Conservation (phyloP, 495 filamentous ascomycete species). For the Lophiostoma macrostomum region DNA sequence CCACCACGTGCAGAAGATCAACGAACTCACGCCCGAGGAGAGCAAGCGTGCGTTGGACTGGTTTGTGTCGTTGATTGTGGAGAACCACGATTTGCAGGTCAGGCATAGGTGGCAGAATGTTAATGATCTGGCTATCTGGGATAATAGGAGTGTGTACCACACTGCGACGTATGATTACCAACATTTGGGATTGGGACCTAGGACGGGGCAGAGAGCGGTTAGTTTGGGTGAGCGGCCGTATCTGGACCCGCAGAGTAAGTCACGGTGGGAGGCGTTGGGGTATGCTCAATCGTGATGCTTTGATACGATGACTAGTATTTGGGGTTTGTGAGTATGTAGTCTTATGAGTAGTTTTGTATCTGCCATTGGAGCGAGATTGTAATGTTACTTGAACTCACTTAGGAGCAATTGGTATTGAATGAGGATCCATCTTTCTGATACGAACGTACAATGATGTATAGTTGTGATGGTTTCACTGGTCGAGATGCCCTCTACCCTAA, state of each 20-base stretch:
- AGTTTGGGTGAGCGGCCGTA: conserved; percentile 69
- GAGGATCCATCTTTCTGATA: too few species aligned
- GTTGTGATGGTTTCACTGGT: too few species aligned
- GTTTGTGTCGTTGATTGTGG: conserved; percentile 61
- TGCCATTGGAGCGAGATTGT: too few species aligned
- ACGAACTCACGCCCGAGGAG: conserved; percentile 66
- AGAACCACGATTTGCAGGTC: conserved; percentile 81
- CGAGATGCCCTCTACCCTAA: too few species aligned
- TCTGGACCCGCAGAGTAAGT: conserved; percentile 48
- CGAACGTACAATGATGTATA: too few species aligned
- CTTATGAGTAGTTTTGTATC: too few species aligned
- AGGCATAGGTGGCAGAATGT: conserved; percentile 52
- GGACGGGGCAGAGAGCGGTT: conserved; percentile 61
- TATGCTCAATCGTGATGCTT: too few species aligned
- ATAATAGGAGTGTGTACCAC: conserved; percentile 70
- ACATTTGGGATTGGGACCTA: conserved; percentile 50
- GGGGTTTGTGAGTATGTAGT: too few species aligned
- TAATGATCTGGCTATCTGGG: conserved; percentile 66
- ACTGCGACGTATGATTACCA: conserved; percentile 70
- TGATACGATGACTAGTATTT: too few species aligned
- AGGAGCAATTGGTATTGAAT: too few species aligned
- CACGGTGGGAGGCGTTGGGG: conserved; percentile 25
- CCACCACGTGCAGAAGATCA: conserved; percentile 59
- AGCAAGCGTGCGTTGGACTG: conserved; percentile 58
- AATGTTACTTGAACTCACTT: too few species aligned